Evolutionary conservation across 257 asterid species (phyloP).

Genomic region (Leptodermis oblonga): DNA sequence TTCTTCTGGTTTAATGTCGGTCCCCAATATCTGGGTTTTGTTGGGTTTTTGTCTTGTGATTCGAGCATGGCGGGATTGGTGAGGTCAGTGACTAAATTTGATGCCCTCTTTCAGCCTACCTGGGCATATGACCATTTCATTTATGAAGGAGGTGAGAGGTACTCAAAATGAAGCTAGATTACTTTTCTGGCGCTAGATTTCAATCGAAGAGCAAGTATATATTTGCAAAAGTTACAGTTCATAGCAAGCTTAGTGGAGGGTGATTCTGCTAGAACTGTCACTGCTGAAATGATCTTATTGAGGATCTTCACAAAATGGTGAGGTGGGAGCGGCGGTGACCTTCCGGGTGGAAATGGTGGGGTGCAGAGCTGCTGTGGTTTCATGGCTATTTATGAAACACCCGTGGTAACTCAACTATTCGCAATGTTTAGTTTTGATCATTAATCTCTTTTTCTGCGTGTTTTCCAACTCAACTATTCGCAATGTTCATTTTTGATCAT

Average conservation of each 20-base stretch:
- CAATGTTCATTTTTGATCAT: no score
- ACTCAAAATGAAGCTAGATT: constrained; percentile 68
- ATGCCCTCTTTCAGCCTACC: constrained; percentile 56
- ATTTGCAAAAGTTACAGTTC: constrained; percentile 78
- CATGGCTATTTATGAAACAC: no score
- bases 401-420: no score
- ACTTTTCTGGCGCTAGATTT: constrained; percentile 75
- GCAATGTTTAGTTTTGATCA: no score
- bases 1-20: not conserved
- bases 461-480: no score
- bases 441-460: no score
- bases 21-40: not conserved
- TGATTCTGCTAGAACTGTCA: constrained; percentile 96
- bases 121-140: constrained; percentile 73
- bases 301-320: no score
- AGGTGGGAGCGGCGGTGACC: no score
- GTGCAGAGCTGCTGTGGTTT: no score
- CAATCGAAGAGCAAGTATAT: constrained; percentile 72
- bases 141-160: constrained; percentile 55
- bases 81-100: constrained; percentile 42
- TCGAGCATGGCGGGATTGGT: constrained; percentile 25
- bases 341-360: no score
- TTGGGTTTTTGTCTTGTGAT: constrained; percentile 3
- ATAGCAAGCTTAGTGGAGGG: constrained; percentile 89
- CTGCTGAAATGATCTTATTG: no score